Base-by-base conservation (phyloP, 2,329 filamentous ascomycete genomes). In the Thielaviopsis punctulata region DNA sequence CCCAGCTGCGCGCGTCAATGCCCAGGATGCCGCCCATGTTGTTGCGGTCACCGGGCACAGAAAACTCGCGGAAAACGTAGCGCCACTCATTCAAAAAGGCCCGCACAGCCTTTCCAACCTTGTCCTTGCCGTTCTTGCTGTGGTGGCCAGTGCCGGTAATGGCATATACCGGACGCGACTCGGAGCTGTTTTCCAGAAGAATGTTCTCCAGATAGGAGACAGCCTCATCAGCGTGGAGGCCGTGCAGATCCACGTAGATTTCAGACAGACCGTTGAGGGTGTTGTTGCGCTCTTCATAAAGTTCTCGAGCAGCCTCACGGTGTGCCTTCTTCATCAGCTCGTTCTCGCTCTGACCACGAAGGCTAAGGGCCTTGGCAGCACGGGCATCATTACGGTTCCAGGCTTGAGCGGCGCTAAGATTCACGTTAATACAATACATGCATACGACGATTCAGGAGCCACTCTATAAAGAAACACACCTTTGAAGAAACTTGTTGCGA, bases 331-430 rank as follows among this genome's bases (percentile, higher is more conserved):
- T 81, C 92, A 98, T 98, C 36, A 93, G 75, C 59, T 94, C 87
- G 61, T 98, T 96, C 69, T 98, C 92, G 59, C 86, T 92, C 67
- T 96, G 92, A 12, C 92, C 92, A 25, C 92, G 84, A 45, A 96
- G 77, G 61, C 87, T 95, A 48, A 96, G 76, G 27, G 90, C 90
- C 69, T 96, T 96, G 56, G 92, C 92, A 18, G 92, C 90, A 56
- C 92, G 82, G 41, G 92, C 90, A 65, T 98, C 92, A 61, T 95
- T 96, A 54, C 92, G 84, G 64, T 96, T 95, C 90, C 92, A 98
- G 21, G 92, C 92, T 73, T 96, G 90, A 8, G 90, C 90, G 58
- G 92, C 92, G 65, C 89, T 93, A 57, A 45, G 44, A 13, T 25
- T 36, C 47, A 46, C 44, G 23, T 52, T 23, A 19, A 45, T 18